A percentile compares a stretch with the other conserved stretches of the same genome.
phyloP scores from a whole-genome alignment of 1,139 yeast genomes.

The Oligophagozyma castellii region DNA sequence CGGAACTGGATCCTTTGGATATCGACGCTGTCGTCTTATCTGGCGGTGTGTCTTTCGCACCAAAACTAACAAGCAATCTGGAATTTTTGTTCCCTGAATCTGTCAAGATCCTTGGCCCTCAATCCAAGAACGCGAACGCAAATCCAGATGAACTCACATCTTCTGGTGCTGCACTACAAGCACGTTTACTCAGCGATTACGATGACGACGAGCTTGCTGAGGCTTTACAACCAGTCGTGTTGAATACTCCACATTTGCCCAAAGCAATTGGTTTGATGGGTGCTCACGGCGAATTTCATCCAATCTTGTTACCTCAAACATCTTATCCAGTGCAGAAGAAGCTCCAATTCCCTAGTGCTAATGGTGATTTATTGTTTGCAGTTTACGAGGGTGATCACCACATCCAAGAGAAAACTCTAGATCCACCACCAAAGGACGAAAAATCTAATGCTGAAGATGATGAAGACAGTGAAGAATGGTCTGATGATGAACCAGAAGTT shows the following conservation, averaged over 20 bases:
- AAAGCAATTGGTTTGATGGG: conserved; percentile 79
- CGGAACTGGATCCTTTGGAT: conserved; percentile 72
- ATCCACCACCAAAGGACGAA: conserved; percentile 43
- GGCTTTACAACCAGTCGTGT: conserved; percentile 72
- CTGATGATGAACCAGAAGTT: conserved; percentile 67
- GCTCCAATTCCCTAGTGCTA: conserved; percentile 48
- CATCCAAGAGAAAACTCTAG: conserved; percentile 63
- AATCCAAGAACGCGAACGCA: conserved; percentile 63
- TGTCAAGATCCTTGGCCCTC: conserved; percentile 66
- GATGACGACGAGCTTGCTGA: conserved; percentile 81
- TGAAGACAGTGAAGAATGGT: conserved; percentile 45
- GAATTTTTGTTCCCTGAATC: conserved; percentile 68
- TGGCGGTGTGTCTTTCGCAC: conserved; percentile 90
- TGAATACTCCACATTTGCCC: conserved; percentile 77
- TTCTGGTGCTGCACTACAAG: conserved; percentile 97
- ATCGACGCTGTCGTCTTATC: conserved; percentile 82
- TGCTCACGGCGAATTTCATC: conserved; percentile 56
- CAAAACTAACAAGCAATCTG: conserved; percentile 73
- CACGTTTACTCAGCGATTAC: conserved; percentile 63
- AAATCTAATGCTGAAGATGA: conserved; percentile 32
- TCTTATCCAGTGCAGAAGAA: conserved; percentile 86
- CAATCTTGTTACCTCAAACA: conserved; percentile 72
- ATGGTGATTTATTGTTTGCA: conserved; percentile 51
- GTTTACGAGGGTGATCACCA: conserved; percentile 78
- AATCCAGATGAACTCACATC: conserved; percentile 77